These are phyloP conservation scores for Fusarium anguioides DNA, from an alignment of 2,329 filamentous ascomycete species.

Conservation along the genomic window DNA sequence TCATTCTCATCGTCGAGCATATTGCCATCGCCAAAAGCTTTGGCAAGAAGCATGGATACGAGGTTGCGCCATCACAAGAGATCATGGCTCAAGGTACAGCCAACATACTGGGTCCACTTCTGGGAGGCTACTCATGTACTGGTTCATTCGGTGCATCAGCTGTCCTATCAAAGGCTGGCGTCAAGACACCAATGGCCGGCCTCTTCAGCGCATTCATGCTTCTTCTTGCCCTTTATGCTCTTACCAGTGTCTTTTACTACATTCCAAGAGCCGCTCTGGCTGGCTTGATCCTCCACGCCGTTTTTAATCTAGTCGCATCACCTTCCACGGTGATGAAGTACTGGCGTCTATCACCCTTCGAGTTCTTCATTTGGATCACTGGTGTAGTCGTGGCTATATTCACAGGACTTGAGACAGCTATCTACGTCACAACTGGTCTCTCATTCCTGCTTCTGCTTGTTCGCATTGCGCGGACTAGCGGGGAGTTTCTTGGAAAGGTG, in stretches of 20 bases:
- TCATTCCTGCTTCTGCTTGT: slow-evolving; percentile 58
- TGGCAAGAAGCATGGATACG: slow-evolving; percentile 82
- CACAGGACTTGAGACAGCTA: slow-evolving; percentile 61
- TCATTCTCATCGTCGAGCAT: slow-evolving; percentile 84
- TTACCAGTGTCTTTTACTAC: slow-evolving; percentile 83
- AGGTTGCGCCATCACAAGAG: slow-evolving; percentile 82
- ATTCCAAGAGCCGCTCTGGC: slow-evolving; percentile 78
- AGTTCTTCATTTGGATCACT: slow-evolving; percentile 79
- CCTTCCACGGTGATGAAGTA: slow-evolving; percentile 81
- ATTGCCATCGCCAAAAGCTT: slow-evolving; percentile 88
- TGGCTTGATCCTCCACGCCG: slow-evolving; percentile 85
- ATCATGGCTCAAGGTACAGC: slow-evolving; percentile 81
- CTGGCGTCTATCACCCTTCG: slow-evolving; percentile 79
- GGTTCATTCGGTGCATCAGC: slow-evolving; percentile 74
- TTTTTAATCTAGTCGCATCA: slow-evolving; percentile 79
- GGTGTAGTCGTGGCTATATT: slow-evolving; percentile 72
- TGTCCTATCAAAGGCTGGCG: slow-evolving; percentile 86
- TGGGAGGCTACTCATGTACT: slow-evolving; percentile 65
- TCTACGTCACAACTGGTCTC: slow-evolving; percentile 60
- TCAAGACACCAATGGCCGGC: slow-evolving; percentile 81
- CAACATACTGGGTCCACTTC: slow-evolving; percentile 80
- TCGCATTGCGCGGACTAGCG: slow-evolving; percentile 59
- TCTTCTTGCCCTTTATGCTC: slow-evolving; percentile 79
- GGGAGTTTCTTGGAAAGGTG: slow-evolving; percentile 58
- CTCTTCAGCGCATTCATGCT: slow-evolving; percentile 82